A percentile compares a stretch with the other conserved stretches of the same genome.
Conservation (phyloP, 306 rosid species). For the Parietaria judaica region DNA sequence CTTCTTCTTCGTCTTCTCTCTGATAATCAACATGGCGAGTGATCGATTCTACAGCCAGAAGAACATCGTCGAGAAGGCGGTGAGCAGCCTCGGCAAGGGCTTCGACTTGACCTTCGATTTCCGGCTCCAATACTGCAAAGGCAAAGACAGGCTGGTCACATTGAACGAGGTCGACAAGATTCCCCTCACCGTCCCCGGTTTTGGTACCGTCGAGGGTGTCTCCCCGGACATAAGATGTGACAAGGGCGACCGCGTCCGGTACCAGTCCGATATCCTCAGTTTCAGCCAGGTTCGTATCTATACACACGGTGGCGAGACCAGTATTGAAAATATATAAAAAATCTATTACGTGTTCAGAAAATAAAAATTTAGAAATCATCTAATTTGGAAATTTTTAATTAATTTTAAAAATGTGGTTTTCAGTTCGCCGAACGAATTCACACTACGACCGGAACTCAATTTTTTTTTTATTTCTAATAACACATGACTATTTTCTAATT, state of each 20-base stretch:
- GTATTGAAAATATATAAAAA: too few relatives aligned
- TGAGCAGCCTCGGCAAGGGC: constrained; percentile 76
- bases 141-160: constrained; percentile 39
- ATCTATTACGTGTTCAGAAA: too few relatives aligned
- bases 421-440: too few relatives aligned
- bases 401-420: too few relatives aligned
- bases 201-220: constrained; percentile 33
- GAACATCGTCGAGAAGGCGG: constrained; percentile 39
- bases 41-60: constrained; percentile 10
- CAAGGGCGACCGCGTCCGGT: constrained; percentile 70
- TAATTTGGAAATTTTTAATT: too few relatives aligned
- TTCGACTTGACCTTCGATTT: constrained; percentile 85
- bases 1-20: neutral
- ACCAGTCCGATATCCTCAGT: constrained; percentile 59
- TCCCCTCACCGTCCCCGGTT: constrained; percentile 49
- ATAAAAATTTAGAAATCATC: too few relatives aligned
- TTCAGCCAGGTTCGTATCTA: constrained; percentile 49
- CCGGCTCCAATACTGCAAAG: constrained; percentile 73
- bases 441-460: too few relatives aligned
- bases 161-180: constrained; percentile 39
- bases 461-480: too few relatives aligned
- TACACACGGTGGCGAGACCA: too few relatives aligned
- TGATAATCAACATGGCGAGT: constrained; percentile 10
- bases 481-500: too few relatives aligned
- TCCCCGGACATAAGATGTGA: constrained; percentile 75